phyloP scores from a whole-genome alignment of 1,284 basidiomycete species.

The Cryptococcus maquisensis region DNA sequence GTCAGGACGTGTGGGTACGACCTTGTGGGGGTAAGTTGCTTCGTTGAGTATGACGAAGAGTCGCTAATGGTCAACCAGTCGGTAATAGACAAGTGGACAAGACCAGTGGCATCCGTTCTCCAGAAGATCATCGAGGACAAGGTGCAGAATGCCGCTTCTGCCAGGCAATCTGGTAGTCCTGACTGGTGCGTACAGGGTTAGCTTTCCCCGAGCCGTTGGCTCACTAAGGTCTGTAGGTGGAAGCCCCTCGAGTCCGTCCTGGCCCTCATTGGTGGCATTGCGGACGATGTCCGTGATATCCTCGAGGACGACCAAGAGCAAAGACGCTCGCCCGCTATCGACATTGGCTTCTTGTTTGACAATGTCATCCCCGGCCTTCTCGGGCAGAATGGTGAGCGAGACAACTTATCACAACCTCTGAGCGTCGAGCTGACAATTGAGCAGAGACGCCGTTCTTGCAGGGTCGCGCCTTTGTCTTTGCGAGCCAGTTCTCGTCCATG shows the following conservation, averaged over 20 bases:
- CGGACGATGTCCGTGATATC: conserved; percentile 69
- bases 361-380: conserved; percentile 76
- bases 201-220: conserved; percentile 21
- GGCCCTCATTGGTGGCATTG: conserved; percentile 76
- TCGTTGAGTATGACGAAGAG: background rate
- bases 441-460: conserved; percentile 83
- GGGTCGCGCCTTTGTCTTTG: conserved; percentile 90
- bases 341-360: conserved; percentile 70
- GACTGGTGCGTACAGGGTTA: conserved; percentile 44
- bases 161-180: conserved; percentile 28
- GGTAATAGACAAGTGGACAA: conserved; percentile 55
- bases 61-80: conserved; percentile 51
- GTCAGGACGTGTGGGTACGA: conserved; percentile 81
- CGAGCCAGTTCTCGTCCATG: conserved; percentile 76
- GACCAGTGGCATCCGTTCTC: conserved; percentile 58
- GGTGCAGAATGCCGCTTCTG: conserved; percentile 33
- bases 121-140: conserved; percentile 57
- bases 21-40: conserved; percentile 62
- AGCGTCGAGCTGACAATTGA: background rate
- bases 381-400: conserved; percentile 26
- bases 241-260: conserved; percentile 78
- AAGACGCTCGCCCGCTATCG: conserved; percentile 63
- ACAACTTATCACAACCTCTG: background rate
- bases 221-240: conserved; percentile 60
- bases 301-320: conserved; percentile 65